Percentiles rank a stretch among this genome's conserved stretches.
Conservation (phyloP, 192 early-diverging fungal genomes). For the Diversispora epigaea region DNA sequence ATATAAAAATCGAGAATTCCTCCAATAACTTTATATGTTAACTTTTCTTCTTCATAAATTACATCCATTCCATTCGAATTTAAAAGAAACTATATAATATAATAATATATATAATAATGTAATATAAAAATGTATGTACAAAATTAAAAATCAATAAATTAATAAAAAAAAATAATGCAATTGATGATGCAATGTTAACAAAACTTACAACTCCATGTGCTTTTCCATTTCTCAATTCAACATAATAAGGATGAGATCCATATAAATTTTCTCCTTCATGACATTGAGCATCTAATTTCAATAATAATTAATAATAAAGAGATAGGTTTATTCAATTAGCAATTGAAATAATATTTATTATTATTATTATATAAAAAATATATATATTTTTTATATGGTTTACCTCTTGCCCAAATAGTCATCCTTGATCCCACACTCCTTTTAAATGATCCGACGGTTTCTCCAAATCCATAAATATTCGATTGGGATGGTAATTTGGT, state of each 20-base stretch:
- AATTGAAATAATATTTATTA: no score
- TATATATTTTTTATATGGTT: not conserved
- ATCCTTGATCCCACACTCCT: constrained; percentile 14
- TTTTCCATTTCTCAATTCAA: constrained; percentile 56
- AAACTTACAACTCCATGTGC: constrained; percentile 40
- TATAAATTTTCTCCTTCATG: constrained; percentile 58
- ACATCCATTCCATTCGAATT: constrained; percentile 71
- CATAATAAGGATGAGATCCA: constrained; percentile 63
- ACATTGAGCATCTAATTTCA: constrained; percentile 42
- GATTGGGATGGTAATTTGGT: constrained; percentile 53
- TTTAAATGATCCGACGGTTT: constrained; percentile 55
- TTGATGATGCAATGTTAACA: no score
- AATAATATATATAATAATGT: not conserved
- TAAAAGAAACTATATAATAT: not conserved
- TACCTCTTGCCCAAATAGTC: constrained; percentile 38
- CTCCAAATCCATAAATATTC: constrained; percentile 70
- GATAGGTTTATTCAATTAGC: no score
- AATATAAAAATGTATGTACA: no score
- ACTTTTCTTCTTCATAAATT: constrained; percentile 34
- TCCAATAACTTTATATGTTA: constrained; percentile 66
- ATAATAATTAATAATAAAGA: no score
- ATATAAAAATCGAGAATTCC: constrained; percentile 66
- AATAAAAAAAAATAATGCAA: not conserved
- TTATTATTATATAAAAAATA: no score
- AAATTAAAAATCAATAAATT: not conserved